phyloP scores from a whole-genome alignment of 257 asterid genomes.

The Voacanga thouarsii region DNA sequence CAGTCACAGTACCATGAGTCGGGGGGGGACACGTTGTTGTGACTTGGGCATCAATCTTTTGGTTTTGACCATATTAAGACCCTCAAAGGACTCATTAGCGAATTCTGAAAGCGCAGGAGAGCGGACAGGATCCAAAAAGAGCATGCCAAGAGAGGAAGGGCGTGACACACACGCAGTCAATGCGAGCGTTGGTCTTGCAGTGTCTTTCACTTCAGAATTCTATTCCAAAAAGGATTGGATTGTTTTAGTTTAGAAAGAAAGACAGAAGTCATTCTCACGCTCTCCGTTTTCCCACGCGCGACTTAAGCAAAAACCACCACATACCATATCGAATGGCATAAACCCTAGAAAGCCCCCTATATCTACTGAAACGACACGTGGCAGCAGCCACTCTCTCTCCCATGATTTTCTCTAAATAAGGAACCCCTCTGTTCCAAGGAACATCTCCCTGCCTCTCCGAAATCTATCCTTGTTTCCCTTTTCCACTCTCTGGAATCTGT shows the following conservation, averaged over 20 bases:
- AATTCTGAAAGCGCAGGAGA: not conserved
- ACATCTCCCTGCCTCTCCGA: constrained; percentile 6
- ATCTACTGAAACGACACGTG: constrained; percentile 52
- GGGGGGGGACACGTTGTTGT: no score
- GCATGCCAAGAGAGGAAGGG: not conserved
- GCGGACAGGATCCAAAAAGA: not conserved
- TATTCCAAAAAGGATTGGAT: not conserved
- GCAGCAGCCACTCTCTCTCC: constrained; percentile 32
- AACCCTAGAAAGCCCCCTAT: constrained; percentile 46
- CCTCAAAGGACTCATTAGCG: not conserved
- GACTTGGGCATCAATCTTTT: not conserved
- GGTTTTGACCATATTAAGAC: not conserved
- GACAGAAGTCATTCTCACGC: not conserved
- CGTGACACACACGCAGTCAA: not conserved
- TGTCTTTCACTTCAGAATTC: not conserved
- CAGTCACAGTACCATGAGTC: no score
- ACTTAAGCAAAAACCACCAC: not conserved
- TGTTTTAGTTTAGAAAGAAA: not conserved
- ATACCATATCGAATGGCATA: constrained; percentile 18
- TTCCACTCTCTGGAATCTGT: not conserved
- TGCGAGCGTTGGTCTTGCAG: not conserved
- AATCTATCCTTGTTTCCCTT: not conserved
- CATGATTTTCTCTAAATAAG: constrained; percentile 26
- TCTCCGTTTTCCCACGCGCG: not conserved
- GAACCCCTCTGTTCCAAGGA: not conserved